Conservation (phyloP, 768 basidiomycete species). For the Aureoboletus auriporus region DNA sequence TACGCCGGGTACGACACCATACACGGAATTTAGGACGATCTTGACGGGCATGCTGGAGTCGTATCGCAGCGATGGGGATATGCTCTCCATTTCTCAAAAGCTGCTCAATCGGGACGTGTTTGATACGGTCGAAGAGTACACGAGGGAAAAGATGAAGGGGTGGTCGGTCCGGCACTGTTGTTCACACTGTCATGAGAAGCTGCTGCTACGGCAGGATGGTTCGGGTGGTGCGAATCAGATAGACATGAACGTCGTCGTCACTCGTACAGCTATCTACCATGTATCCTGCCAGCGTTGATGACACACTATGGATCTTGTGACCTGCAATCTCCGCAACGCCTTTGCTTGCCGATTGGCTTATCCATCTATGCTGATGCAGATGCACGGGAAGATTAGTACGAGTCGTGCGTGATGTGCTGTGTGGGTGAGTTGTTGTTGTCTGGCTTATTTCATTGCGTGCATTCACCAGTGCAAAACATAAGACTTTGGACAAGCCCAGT, state of each 20-base stretch:
- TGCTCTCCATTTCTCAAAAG: constrained; percentile 79
- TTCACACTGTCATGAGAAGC: constrained; percentile 46
- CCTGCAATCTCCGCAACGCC: too few relatives aligned
- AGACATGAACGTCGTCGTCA: constrained; percentile 39
- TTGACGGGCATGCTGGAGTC: constrained; percentile 94
- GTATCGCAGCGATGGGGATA: constrained; percentile 88
- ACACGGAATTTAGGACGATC: constrained; percentile 89
- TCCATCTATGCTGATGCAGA: too few relatives aligned
- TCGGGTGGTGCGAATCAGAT: constrained; percentile 11
- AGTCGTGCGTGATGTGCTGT: too few relatives aligned
- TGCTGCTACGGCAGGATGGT: constrained; percentile 28
- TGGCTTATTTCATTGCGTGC: too few relatives aligned
- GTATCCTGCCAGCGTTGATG: constrained; percentile 33
- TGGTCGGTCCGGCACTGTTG: constrained; percentile 57
- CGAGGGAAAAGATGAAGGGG: constrained; percentile 54
- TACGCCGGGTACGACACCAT: constrained; percentile 55
- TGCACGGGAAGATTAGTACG: too few relatives aligned
- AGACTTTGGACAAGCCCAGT: too few relatives aligned
- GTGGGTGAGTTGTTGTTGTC: too few relatives aligned
- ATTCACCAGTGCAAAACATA: too few relatives aligned
- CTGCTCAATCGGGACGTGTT: constrained; percentile 82
- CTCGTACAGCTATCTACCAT: constrained; percentile 63
- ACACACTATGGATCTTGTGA: constrained; percentile 1
- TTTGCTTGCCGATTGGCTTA: too few relatives aligned
- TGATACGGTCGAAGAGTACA: constrained; percentile 58